Conservation (phyloP, 2,329 filamentous ascomycete species). For the Drechslerella stenobrocha region DNA sequence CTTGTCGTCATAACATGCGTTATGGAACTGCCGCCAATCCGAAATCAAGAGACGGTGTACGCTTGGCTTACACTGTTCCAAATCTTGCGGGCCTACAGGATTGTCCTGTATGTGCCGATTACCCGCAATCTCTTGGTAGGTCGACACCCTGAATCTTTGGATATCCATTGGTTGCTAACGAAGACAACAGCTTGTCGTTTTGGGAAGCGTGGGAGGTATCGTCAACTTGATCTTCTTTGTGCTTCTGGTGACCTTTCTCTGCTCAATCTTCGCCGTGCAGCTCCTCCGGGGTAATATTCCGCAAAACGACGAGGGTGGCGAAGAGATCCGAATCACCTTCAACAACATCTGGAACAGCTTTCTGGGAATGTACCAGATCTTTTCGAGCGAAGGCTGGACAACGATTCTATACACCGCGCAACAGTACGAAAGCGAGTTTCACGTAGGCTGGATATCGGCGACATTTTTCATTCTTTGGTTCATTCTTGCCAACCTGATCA, state of each 20-base stretch:
- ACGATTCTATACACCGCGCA: constrained; percentile 81
- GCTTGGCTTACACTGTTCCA: constrained; percentile 91
- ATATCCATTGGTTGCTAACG: constrained; percentile 50
- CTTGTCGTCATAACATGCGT: constrained; percentile 80
- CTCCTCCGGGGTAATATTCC: constrained; percentile 87
- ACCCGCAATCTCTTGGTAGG: constrained; percentile 79
- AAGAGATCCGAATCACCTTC: constrained; percentile 73
- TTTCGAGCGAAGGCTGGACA: constrained; percentile 98
- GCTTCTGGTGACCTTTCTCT: constrained; percentile 90
- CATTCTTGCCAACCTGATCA: constrained; percentile 89
- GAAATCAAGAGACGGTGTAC: constrained; percentile 70
- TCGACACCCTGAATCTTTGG: too few relatives aligned
- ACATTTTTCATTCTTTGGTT: constrained; percentile 94
- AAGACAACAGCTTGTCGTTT: constrained; percentile 65
- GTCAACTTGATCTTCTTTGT: constrained; percentile 94
- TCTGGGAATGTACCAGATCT: constrained; percentile 93
- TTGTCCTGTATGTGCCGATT: constrained; percentile 84
- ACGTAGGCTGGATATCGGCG: constrained; percentile 90
- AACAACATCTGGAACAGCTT: constrained; percentile 93
- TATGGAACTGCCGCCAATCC: constrained; percentile 83
- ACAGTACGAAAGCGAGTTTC: constrained; percentile 64
- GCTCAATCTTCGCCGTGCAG: constrained; percentile 89
- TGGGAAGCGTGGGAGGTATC: constrained; percentile 89
- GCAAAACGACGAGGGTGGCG: constrained; percentile 63
- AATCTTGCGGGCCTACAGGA: constrained; percentile 84